These are phyloP conservation scores for Candida gigantensis DNA, from an alignment of 1,139 yeast species.

Conservation along the genomic window DNA sequence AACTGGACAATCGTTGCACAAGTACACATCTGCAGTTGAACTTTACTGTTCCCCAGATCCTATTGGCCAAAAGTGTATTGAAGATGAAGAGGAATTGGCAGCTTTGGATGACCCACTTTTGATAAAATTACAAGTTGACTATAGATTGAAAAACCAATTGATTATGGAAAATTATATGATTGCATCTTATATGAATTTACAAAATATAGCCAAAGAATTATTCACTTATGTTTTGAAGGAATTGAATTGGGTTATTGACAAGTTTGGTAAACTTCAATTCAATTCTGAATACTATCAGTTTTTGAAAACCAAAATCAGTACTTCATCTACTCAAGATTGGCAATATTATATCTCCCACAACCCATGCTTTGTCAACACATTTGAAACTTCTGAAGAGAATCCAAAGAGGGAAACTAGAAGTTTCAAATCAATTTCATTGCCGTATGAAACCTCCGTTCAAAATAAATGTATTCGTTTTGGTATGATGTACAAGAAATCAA, in stretches of 20 bases:
- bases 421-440: conserved; percentile 31
- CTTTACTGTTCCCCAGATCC: conserved; percentile 32
- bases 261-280: conserved; percentile 32
- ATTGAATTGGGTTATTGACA: conserved; percentile 33
- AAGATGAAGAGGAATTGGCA: conserved; percentile 26
- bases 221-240: conserved; percentile 43
- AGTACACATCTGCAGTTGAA: conserved; percentile 36
- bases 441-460: conserved; percentile 42
- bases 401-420: conserved; percentile 35
- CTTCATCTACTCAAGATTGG: conserved; percentile 36
- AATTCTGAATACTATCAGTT: conserved; percentile 18
- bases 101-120: conserved; percentile 46
- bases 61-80: conserved; percentile 24
- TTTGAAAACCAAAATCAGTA: conserved; percentile 24
- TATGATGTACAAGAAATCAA: conserved; percentile 43
- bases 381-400: conserved; percentile 24
- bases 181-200: conserved; percentile 47
- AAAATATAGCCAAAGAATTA: conserved; percentile 45
- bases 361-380: conserved; percentile 38
- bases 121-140: conserved; percentile 41
- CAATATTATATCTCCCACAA: conserved; percentile 39
- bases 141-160: conserved; percentile 44
- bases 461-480: conserved; percentile 49
- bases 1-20: conserved; percentile 38
- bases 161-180: conserved; percentile 46